Evolutionary conservation across 2,329 filamentous ascomycete species (phyloP).

Genomic region (Trichoderma asperellum): DNA sequence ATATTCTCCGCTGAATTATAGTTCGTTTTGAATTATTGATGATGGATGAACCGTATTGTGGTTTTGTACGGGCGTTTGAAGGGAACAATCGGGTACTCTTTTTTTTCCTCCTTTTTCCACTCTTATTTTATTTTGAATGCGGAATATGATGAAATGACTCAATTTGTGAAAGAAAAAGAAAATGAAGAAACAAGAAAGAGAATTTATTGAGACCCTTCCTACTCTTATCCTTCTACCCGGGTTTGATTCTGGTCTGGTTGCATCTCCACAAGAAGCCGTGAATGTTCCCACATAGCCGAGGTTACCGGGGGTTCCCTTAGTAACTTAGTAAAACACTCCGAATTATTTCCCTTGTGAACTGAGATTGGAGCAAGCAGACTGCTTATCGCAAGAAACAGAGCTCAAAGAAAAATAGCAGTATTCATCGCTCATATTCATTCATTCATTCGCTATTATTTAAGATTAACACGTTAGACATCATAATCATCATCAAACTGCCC

Average conservation of each 20-base stretch:
- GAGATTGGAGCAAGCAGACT: not conserved
- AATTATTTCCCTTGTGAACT: not conserved
- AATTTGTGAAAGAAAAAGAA: constrained; percentile 2
- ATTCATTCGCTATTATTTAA: not conserved
- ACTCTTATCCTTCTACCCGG: constrained; percentile 20
- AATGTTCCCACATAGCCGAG: constrained; percentile 28
- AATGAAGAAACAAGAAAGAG: not conserved
- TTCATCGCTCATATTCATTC: not conserved
- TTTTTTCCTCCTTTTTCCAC: not conserved
- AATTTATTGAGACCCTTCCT: not conserved
- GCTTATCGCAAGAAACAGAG: not conserved
- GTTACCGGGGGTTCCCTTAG: constrained; percentile 16
- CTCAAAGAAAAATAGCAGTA: not conserved
- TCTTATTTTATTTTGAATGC: constrained; percentile 23
- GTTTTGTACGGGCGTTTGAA: constrained; percentile 25
- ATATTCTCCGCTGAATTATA: not conserved
- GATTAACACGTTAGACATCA: not conserved
- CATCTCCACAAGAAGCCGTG: constrained; percentile 28
- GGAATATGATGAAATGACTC: constrained; percentile 28
- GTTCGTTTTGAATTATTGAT: constrained; percentile 12
- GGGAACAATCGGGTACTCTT: constrained; percentile 9
- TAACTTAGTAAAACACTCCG: not conserved
- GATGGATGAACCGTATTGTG: constrained; percentile 21
- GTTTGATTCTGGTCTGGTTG: constrained; percentile 3
- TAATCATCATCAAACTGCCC: not conserved